Percentiles rank a stretch among this genome's conserved stretches.
Evolutionary conservation across 2,329 filamentous ascomycete genomes (phyloP).

Genomic region (Fusarium sp.): DNA sequence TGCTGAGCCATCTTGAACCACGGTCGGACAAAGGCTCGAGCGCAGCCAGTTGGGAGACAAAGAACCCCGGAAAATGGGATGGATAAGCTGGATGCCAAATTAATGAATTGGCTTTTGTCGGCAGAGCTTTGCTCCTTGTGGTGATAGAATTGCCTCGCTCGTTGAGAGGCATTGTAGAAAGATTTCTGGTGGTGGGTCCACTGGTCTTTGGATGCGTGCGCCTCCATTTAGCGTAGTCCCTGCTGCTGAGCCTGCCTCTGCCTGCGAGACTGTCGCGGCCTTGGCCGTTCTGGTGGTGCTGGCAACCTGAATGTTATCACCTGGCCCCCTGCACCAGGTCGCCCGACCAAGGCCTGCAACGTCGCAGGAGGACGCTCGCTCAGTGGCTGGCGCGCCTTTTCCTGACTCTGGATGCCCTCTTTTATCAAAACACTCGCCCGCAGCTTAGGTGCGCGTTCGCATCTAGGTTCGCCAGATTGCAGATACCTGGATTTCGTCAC

Average conservation of each 20-base stretch:
- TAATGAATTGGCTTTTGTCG: constrained; percentile 37
- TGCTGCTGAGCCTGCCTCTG: constrained; percentile 18
- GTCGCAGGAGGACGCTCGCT: constrained; percentile 34
- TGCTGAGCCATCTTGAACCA: constrained; percentile 18
- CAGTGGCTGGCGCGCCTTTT: constrained; percentile 30
- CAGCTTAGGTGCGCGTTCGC: constrained; percentile 34
- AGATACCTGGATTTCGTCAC: constrained; percentile 38
- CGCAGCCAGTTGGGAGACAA: constrained; percentile 30
- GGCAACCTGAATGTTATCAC: constrained; percentile 31
- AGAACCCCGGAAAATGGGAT: constrained; percentile 17
- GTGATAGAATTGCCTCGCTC: constrained; percentile 30
- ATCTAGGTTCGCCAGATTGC: constrained; percentile 36
- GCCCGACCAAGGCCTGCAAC: constrained; percentile 25
- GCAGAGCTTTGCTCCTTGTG: constrained; percentile 7
- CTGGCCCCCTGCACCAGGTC: constrained; percentile 38
- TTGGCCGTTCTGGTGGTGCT: constrained; percentile 23
- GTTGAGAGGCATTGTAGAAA: constrained; percentile 30
- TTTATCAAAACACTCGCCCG: constrained; percentile 39
- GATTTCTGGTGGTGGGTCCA: constrained; percentile 38
- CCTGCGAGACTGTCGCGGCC: constrained; percentile 31
- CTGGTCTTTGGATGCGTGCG: constrained; percentile 33
- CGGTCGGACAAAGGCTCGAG: constrained; percentile 39
- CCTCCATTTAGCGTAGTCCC: constrained; percentile 39
- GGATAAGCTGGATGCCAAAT: constrained; percentile 22
- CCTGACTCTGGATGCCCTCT: constrained; percentile 36